phyloP scores from a whole-genome alignment of 371 early-diverging fungal species.

The Rhizopus microsporus region DNA sequence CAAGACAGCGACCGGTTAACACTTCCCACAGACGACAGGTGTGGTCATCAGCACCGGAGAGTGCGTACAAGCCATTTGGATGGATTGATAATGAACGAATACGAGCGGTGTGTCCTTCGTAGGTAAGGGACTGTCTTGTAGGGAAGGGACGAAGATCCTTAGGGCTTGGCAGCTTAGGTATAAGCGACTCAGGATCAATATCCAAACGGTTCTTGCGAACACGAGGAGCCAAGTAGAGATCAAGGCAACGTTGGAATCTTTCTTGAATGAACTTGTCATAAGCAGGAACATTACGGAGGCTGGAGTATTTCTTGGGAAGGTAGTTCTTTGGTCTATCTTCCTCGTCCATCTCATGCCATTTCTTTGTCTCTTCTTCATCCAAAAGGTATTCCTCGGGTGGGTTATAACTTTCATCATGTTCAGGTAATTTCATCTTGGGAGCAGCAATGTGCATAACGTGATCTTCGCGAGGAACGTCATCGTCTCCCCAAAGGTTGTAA shows the following conservation, averaged over 20 bases:
- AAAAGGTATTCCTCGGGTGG: constrained; percentile 97
- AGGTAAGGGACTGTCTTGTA: constrained; percentile 73
- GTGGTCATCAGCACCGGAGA: constrained; percentile 88
- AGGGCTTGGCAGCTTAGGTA: constrained; percentile 95
- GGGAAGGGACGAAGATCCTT: constrained; percentile 97
- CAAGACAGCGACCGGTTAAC: constrained; percentile 83
- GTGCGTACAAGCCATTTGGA: constrained; percentile 87
- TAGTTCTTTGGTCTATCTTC: constrained; percentile 81
- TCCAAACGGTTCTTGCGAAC: constrained; percentile 82
- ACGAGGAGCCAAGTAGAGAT: constrained; percentile 95
- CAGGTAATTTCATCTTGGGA: constrained; percentile 88
- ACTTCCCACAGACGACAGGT: constrained; percentile 93
- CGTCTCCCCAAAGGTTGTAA: constrained; percentile 88
- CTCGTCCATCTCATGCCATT: constrained; percentile 79
- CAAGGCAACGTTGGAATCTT: constrained; percentile 94
- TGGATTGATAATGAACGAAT: constrained; percentile 86
- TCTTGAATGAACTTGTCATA: constrained; percentile 89
- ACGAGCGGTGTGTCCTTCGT: constrained; percentile 78
- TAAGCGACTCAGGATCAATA: constrained; percentile 89
- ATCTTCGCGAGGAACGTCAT: constrained; percentile 61
- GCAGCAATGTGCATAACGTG: constrained; percentile 86
- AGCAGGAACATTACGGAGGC: constrained; percentile 85
- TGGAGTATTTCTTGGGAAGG: constrained; percentile 80
- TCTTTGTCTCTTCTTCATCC: constrained; percentile 75
- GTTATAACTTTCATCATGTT: constrained; percentile 94